Conservation (phyloP, 2,329 filamentous ascomycete genomes). For the Phyllosticta paracitricarpa region DNA sequence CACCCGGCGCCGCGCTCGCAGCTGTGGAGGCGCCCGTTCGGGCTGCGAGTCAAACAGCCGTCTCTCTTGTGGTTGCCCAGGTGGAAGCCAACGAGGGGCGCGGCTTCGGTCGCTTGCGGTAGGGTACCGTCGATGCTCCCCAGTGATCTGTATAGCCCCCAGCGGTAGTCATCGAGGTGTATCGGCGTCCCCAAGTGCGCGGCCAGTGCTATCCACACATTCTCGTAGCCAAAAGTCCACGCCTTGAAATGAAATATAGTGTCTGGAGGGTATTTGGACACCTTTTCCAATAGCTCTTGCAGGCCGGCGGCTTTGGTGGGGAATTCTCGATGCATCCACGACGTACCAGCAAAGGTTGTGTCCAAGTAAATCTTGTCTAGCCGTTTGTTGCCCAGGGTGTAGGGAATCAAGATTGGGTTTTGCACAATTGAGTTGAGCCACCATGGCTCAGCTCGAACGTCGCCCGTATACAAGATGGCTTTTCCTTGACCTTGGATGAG, state of each 20-base stretch:
- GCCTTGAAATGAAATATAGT: constrained; percentile 77
- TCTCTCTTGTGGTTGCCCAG: constrained; percentile 60
- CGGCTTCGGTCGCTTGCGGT: constrained; percentile 47
- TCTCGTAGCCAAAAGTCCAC: constrained; percentile 91
- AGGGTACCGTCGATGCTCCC: constrained; percentile 28
- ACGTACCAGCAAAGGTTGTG: constrained; percentile 60
- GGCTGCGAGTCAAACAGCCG: constrained; percentile 61
- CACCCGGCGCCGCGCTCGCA: constrained; percentile 68
- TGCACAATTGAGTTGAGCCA: constrained; percentile 66
- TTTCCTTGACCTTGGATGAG: constrained; percentile 63
- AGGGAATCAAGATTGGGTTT: constrained; percentile 66
- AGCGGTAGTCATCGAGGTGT: constrained; percentile 76
- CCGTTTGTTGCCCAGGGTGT: constrained; percentile 38
- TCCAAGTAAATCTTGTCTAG: constrained; percentile 84
- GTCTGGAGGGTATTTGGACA: constrained; percentile 57
- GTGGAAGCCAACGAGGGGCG: constrained; percentile 61
- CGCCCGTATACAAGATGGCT: constrained; percentile 78
- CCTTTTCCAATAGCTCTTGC: constrained; percentile 59
- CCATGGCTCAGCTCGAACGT: constrained; percentile 78
- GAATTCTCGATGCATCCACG: constrained; percentile 41
- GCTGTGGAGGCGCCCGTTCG: constrained; percentile 64
- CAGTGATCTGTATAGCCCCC: constrained; percentile 57
- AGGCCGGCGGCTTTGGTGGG: constrained; percentile 65
- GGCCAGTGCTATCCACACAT: constrained; percentile 78
- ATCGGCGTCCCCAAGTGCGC: constrained; percentile 59